These are phyloP conservation scores for Neoscytalidium dimidiatum DNA, from an alignment of 2,329 filamentous ascomycete genomes.

Conservation along the genomic window DNA sequence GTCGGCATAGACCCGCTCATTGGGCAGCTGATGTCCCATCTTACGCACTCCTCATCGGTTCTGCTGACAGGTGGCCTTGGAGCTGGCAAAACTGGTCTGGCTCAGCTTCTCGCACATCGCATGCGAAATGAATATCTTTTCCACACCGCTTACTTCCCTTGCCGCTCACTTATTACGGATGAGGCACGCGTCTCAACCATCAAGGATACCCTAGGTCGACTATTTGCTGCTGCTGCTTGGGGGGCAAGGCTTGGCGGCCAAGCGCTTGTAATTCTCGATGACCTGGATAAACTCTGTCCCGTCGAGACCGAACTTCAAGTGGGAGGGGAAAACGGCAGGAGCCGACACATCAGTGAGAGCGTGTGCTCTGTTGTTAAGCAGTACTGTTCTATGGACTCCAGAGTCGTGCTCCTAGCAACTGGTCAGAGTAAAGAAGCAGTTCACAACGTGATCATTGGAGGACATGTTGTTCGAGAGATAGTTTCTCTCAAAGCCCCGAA, in stretches of 20 bases:
- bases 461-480: slow-evolving; percentile 91
- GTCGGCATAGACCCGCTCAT: slow-evolving; percentile 84
- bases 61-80: slow-evolving; percentile 86
- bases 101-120: slow-evolving; percentile 72
- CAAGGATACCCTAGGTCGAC: slow-evolving; percentile 79
- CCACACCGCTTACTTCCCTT: slow-evolving; percentile 83
- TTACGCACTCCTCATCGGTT: slow-evolving; percentile 85
- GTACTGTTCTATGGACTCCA: slow-evolving; percentile 76
- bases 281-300: slow-evolving; percentile 89
- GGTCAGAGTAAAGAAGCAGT: slow-evolving; percentile 91
- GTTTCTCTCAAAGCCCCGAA: slow-evolving; percentile 86
- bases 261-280: slow-evolving; percentile 84
- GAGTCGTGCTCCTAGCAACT: slow-evolving; percentile 84
- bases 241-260: slow-evolving; percentile 82
- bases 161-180: slow-evolving; percentile 83
- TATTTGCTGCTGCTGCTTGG: slow-evolving; percentile 92
- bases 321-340: slow-evolving; percentile 89
- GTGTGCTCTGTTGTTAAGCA: slow-evolving; percentile 81
- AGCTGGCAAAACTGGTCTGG: slow-evolving; percentile 83
- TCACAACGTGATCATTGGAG: slow-evolving; percentile 86
- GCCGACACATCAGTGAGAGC: slow-evolving; percentile 87
- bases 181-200: slow-evolving; percentile 87
- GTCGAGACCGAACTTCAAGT: slow-evolving; percentile 93
- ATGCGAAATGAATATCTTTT: slow-evolving; percentile 74
- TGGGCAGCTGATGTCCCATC: slow-evolving; percentile 69